Conservation (phyloP, 257 asterid species). For the Scutellaria baicalensis region DNA sequence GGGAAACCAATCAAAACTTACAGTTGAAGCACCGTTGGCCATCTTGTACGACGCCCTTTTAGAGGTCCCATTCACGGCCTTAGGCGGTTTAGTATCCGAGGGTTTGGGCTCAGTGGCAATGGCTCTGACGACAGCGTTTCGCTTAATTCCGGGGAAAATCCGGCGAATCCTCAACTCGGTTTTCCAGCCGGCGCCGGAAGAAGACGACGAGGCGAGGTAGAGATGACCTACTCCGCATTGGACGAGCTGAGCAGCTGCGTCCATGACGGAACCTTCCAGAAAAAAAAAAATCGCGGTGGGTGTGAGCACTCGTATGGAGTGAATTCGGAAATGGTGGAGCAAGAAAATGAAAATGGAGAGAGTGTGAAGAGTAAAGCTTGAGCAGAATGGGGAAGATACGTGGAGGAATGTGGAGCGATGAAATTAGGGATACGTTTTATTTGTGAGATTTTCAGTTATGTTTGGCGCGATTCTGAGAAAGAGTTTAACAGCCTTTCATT, state of each 20-base stretch:
- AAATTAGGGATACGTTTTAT: no score
- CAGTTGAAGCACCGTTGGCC: slow-evolving; percentile 70
- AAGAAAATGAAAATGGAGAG: background rate
- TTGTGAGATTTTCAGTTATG: no score
- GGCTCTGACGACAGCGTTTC: slow-evolving; percentile 56
- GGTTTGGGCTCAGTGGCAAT: slow-evolving; percentile 83
- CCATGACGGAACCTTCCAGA: slow-evolving; percentile 52
- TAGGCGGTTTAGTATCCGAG: slow-evolving; percentile 33
- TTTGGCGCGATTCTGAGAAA: no score
- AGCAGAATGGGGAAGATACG: no score
- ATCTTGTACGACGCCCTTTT: slow-evolving; percentile 36
- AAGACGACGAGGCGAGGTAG: slow-evolving; percentile 26
- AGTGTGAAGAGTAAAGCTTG: no score
- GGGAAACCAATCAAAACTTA: slow-evolving; percentile 20
- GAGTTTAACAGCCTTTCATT: no score
- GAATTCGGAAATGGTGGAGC: background rate
- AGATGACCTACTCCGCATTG: slow-evolving; percentile 62
- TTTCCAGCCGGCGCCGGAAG: slow-evolving; percentile 3
- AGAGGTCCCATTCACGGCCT: slow-evolving; percentile 36
- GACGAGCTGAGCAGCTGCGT: slow-evolving; percentile 83
- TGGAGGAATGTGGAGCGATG: no score
- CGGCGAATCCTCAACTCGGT: slow-evolving; percentile 12
- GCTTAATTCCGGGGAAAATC: slow-evolving; percentile 21
- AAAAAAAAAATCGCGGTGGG: background rate
- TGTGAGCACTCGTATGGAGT: background rate